These are phyloP conservation scores for Mrakia blollopis DNA, from an alignment of 768 basidiomycete genomes.

Conservation along the genomic window DNA sequence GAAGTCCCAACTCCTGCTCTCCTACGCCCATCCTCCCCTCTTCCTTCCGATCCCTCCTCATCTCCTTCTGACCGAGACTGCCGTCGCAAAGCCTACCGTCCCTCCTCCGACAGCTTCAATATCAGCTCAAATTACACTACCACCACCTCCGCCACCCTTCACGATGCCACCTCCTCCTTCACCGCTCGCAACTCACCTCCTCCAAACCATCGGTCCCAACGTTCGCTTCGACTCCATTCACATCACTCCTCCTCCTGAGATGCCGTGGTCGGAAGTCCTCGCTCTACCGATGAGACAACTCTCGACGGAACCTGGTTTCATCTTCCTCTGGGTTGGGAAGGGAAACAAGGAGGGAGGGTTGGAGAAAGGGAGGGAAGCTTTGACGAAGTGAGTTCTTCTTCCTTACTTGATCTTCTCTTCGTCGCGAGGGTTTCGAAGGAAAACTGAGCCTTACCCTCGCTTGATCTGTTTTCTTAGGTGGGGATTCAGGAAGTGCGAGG, in stretches of 20 bases:
- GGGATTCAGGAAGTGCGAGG: slow-evolving; percentile 84
- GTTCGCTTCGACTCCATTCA: slow-evolving; percentile 26
- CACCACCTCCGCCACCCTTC: background rate
- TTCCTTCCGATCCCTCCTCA: slow-evolving; percentile 48
- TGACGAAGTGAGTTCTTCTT: slow-evolving; percentile 53
- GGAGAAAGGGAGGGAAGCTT: slow-evolving; percentile 81
- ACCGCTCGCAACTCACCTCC: slow-evolving; percentile 84
- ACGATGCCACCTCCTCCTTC: slow-evolving; percentile 5
- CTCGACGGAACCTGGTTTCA: slow-evolving; percentile 84
- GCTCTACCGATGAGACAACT: slow-evolving; percentile 74
- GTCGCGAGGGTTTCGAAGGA: background rate
- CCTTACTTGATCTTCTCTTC: no score
- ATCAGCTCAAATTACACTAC: background rate
- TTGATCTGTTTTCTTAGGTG: slow-evolving; percentile 48
- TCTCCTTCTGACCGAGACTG: slow-evolving; percentile 47
- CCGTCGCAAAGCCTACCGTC: slow-evolving; percentile 40
- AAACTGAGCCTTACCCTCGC: background rate
- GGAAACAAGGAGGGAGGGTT: slow-evolving; percentile 77
- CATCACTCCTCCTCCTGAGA: slow-evolving; percentile 28
- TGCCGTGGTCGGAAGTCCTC: slow-evolving; percentile 78
- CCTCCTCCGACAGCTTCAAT: background rate
- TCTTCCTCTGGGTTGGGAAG: slow-evolving; percentile 93
- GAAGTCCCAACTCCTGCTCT: slow-evolving; percentile 72
- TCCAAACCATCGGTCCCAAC: slow-evolving; percentile 49
- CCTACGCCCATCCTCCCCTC: slow-evolving; percentile 61